Evolutionary conservation across 306 rosid genomes (phyloP).

Genomic region (Rosa chinensis): DNA sequence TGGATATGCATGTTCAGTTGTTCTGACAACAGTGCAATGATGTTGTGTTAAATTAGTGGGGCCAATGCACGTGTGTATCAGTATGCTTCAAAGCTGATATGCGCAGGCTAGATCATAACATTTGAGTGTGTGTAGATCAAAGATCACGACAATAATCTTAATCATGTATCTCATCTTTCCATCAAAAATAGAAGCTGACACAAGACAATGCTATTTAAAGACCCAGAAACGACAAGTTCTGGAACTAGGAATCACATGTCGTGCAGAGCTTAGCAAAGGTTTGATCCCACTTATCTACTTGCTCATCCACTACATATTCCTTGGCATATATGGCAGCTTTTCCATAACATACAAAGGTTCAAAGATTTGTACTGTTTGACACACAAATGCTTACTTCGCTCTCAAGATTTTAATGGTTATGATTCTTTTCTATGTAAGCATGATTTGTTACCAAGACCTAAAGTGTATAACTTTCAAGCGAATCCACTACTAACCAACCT

Average conservation of each 20-base stretch:
- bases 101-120: no score
- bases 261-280: neutral
- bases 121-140: slow-evolving; percentile 4
- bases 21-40: neutral
- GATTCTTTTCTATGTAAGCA: neutral
- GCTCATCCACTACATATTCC: neutral
- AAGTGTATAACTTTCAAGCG: neutral
- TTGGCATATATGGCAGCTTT: neutral
- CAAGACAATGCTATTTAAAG: slow-evolving; percentile 9
- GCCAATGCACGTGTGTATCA: neutral
- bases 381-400: neutral
- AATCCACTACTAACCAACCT: neutral
- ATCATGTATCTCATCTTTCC: neutral
- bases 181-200: neutral
- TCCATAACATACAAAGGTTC: neutral
- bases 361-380: neutral
- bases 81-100: neutral
- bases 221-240: neutral
- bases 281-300: slow-evolving; percentile 1
- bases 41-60: neutral
- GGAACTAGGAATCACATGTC: slow-evolving; percentile 10
- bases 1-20: slow-evolving; percentile 2
- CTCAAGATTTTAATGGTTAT: neutral
- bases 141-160: slow-evolving; percentile 6
- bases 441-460: neutral